phyloP scores from a whole-genome alignment of 164 flowering plant species.

The Magnolia changhungtana region DNA sequence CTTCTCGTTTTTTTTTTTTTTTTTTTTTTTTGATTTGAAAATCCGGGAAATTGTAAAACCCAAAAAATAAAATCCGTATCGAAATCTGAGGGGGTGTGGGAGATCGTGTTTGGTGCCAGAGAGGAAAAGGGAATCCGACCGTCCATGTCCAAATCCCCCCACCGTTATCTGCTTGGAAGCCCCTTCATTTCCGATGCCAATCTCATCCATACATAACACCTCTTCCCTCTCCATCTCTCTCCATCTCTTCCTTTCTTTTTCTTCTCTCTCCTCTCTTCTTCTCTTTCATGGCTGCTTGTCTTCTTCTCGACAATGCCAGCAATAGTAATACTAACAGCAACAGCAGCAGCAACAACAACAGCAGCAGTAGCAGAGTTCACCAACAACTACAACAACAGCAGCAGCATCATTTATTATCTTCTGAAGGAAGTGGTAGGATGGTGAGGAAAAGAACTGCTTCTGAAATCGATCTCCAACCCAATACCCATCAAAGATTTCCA shows the following conservation, averaged over 20 bases:
- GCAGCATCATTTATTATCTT: background rate
- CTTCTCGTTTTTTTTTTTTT: background rate
- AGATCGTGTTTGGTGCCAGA: constrained; percentile 17
- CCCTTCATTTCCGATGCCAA: constrained; percentile 10
- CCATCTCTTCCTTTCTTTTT: background rate
- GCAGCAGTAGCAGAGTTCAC: too few species aligned
- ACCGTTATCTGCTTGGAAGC: constrained; percentile 45
- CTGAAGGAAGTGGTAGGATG: constrained; percentile 32
- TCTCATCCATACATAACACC: constrained; percentile 5
- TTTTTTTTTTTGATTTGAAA: too few species aligned
- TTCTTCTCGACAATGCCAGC: constrained; percentile 19
- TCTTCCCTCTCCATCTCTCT: background rate
- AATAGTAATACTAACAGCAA: constrained; percentile 4
- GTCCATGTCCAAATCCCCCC: constrained; percentile 44
- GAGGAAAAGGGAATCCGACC: constrained; percentile 10
- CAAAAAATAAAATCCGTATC: background rate
- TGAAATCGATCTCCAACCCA: constrained; percentile 45
- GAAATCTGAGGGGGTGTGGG: background rate
- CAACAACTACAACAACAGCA: constrained; percentile 8
- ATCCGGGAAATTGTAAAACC: background rate
- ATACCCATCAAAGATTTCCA: constrained; percentile 17
- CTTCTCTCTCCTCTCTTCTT: background rate
- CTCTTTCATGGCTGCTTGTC: constrained; percentile 35
- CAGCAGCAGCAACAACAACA: constrained; percentile 3
- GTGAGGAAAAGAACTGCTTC: constrained; percentile 70